Evolutionary conservation across 2,329 filamentous ascomycete species (phyloP), one percentile per base, ranked within the genome.

Genomic region (Oidium heveae): DNA sequence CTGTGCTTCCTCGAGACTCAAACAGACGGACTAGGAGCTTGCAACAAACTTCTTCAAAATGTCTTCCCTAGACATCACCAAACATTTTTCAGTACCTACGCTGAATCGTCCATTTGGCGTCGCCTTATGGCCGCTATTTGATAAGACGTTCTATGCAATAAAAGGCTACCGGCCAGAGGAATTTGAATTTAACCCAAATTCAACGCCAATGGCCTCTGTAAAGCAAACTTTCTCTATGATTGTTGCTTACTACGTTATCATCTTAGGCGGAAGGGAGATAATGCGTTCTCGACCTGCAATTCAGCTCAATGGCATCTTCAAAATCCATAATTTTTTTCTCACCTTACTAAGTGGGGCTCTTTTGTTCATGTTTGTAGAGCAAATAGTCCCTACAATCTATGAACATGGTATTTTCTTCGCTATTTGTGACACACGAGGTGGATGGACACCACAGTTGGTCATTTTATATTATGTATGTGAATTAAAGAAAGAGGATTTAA

Each of bases 391-490:
- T 44, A 60, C 58, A 16, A 54, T 63, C 24, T 59, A 54, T 52
- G 78, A 82, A 61, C 71, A 82, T 61, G 89, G 89, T 55, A 70
- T 94, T 62, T 95, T 94, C 73, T 81, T 83, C 65, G 74, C 85
- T 61, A 93, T 96, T 64, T 96, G 88, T 71, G 68, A 82, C 61
- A 70, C 80, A 2, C 18, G 33, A 8, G 87, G 88, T 62, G 88
- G 88, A 61, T 95, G 88, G 87, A 94, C 89, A n/a, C 81, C 89
- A 68, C 84, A 83, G 62, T 71, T 96, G 62, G 86, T 95, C 59
- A 80, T 91, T 60, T 74, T 96, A 59, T 96, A 96, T 77, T 96
- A 95, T 69, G 88, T 95, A 51, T 15, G 54, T 28, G 24, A 28
- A 28, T 12, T 18, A 22, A 32, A 43, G 22, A 28, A 28, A 28